A percentile compares a stretch with the other conserved stretches of the same genome.
Evolutionary conservation across 2,329 filamentous ascomycete species (phyloP).

Genomic region (Cladosporium phlei): DNA sequence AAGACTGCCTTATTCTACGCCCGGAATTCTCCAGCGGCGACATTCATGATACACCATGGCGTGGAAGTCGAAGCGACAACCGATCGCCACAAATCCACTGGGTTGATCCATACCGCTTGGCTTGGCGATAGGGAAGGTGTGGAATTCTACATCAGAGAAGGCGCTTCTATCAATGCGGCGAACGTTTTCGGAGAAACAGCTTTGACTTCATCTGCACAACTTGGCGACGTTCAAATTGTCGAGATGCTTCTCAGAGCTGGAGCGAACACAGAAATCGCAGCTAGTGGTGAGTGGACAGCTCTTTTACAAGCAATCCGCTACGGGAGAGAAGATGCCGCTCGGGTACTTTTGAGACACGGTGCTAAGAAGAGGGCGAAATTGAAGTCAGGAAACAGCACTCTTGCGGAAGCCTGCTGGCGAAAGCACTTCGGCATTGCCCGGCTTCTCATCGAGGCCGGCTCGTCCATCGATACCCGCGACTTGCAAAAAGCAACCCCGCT

Average conservation of each 20-base stretch:
- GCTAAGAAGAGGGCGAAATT: constrained; percentile 1
- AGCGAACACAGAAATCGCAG: background rate
- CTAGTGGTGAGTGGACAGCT: background rate
- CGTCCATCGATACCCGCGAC: background rate
- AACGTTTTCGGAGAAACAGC: constrained; percentile 8
- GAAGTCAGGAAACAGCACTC: background rate
- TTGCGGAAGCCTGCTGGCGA: constrained; percentile 5
- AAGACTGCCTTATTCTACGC: constrained; percentile 14
- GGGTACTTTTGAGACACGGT: background rate
- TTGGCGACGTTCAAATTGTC: constrained; percentile 6
- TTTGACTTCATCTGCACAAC: constrained; percentile 4
- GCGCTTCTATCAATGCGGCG: background rate
- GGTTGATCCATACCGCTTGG: constrained; percentile 8
- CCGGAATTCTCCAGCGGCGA: background rate
- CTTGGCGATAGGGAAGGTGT: constrained; percentile 5
- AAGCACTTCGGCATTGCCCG: constrained; percentile 1
- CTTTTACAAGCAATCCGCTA: constrained; percentile 4
- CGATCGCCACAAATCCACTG: constrained; percentile 1
- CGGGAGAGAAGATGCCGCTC: background rate
- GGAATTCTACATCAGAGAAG: background rate
- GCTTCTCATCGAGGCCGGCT: background rate
- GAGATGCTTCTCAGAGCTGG: constrained; percentile 2
- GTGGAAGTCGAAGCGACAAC: background rate
- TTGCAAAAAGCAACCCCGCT: background rate
- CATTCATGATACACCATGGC: constrained; percentile 4